Conservation (phyloP, 495 filamentous ascomycete genomes). For the Aspergillus wentii region DNA sequence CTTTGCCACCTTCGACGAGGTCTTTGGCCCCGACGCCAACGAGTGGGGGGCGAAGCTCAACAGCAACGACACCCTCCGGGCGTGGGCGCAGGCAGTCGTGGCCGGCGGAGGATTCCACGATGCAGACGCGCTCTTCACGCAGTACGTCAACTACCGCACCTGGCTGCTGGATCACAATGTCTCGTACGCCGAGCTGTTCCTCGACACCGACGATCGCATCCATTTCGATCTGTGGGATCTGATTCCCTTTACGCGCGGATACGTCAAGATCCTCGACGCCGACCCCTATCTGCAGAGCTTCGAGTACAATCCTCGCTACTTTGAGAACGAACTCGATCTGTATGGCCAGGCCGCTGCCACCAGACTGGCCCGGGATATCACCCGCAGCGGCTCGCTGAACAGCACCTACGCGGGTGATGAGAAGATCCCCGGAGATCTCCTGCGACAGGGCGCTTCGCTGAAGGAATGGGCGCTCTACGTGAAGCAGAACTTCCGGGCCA, state of each 20-base stretch:
- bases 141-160: background rate
- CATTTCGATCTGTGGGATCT: slow-evolving; percentile 24
- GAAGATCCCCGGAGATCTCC: slow-evolving; percentile 27
- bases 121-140: background rate
- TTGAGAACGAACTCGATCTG: slow-evolving; percentile 33
- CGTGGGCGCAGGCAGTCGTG: background rate
- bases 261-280: slow-evolving; percentile 34
- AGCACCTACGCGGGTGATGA: slow-evolving; percentile 22
- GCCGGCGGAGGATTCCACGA: background rate
- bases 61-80: background rate
- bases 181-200: background rate
- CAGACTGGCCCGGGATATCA: slow-evolving; percentile 33
- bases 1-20: background rate
- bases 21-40: background rate
- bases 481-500: background rate
- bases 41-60: background rate
- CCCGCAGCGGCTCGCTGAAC: slow-evolving; percentile 5
- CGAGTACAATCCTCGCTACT: slow-evolving; percentile 40
- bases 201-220: slow-evolving; percentile 16
- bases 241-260: slow-evolving; percentile 41
- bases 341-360: slow-evolving; percentile 39
- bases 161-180: background rate
- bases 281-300: slow-evolving; percentile 29
- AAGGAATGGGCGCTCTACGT: slow-evolving; percentile 25
- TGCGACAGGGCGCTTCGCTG: slow-evolving; percentile 27